Conservation (phyloP, 2,329 filamentous ascomycete genomes). For the Alternaria sp. region DNA sequence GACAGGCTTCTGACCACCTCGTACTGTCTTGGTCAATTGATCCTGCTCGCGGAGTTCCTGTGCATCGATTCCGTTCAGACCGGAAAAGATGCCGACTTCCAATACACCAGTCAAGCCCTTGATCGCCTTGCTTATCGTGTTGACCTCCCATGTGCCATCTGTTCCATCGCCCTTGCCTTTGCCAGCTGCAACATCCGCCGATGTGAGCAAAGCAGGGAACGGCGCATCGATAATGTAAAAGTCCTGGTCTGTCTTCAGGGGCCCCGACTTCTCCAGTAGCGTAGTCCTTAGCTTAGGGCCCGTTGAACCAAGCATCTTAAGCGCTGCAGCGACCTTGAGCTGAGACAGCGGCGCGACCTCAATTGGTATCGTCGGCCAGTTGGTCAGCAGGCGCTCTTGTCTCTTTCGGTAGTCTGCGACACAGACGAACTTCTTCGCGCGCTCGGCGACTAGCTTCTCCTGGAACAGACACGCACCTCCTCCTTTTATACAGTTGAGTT, state of each 20-base stretch:
- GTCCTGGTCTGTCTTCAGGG: conserved; percentile 83
- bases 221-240: conserved; percentile 94
- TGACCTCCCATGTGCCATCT: conserved; percentile 80
- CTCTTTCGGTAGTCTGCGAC: conserved; percentile 93
- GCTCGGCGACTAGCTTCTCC: conserved; percentile 91
- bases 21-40: conserved; percentile 49
- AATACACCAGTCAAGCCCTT: conserved; percentile 85
- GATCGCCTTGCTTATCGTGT: conserved; percentile 73
- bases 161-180: conserved; percentile 59
- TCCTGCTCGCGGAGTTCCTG: conserved; percentile 52
- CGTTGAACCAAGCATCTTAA: conserved; percentile 74
- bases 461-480: conserved; percentile 97
- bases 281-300: conserved; percentile 75
- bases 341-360: conserved; percentile 89
- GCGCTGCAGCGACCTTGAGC: conserved; percentile 74
- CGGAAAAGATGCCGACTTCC: conserved; percentile 90
- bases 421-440: conserved; percentile 84
- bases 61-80: conserved; percentile 76
- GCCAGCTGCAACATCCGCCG: conserved; percentile 59
- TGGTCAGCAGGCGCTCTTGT: conserved; percentile 72
- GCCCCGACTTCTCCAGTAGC: conserved; percentile 77
- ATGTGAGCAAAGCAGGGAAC: conserved; percentile 74
- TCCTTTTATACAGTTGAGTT: conserved; percentile 96
- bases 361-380: conserved; percentile 87
- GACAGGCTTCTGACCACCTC: conserved; percentile 80